Base-by-base conservation (phyloP, 2,329 filamentous ascomycete genomes). In the Cryphonectria japonica region DNA sequence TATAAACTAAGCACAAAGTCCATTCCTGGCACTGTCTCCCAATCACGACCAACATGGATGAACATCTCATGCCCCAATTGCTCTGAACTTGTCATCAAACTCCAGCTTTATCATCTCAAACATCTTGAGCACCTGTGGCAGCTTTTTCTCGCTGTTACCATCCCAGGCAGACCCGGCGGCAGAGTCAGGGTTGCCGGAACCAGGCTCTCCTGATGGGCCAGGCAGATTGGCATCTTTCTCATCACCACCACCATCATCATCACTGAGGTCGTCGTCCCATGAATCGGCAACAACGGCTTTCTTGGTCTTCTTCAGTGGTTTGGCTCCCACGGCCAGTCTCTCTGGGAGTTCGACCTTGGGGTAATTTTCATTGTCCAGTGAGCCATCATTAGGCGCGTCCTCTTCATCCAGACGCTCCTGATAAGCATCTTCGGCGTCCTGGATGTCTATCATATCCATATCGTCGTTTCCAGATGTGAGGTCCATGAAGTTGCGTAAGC, bases 51-150 rank as follows among this genome's bases (percentile, higher is more conserved):
- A 50, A n/a, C 19, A 50, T 61, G 32, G 22, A 39, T 26, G 41
- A 22, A 41, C 39, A 19, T 29, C 29, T 66, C 79, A 91, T 77
- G 88, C 86, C 87, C 88, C 90, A 76, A 87, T 85, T 75, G 85
- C 85, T 76, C 77, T 83, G 79, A 92, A 92, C 81, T 91, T 92
- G 61, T 83, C 82, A 73, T 91, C 86, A 78, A 92, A 92, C 70
- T 88, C 87, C 39, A 82, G 80, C 76, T 86, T 86, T 73, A 92
- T 76, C 75, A 84, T 79, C 72, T 81, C 83, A 76, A 92, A 91
- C 0, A 88, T 88, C 75, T 83, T 84, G 19, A 90, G 80, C 34
- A 92, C 89, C 73, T 86, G 85, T 73, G 84, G 75, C 77, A 92
- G 76, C 50, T 67, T 71, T 26, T 82, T 83, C 62, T 79, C 81